Evolutionary conservation across 2,329 filamentous ascomycete species (phyloP), one percentile per base, ranked within the genome.

Genomic region (Claviceps sp.): DNA sequence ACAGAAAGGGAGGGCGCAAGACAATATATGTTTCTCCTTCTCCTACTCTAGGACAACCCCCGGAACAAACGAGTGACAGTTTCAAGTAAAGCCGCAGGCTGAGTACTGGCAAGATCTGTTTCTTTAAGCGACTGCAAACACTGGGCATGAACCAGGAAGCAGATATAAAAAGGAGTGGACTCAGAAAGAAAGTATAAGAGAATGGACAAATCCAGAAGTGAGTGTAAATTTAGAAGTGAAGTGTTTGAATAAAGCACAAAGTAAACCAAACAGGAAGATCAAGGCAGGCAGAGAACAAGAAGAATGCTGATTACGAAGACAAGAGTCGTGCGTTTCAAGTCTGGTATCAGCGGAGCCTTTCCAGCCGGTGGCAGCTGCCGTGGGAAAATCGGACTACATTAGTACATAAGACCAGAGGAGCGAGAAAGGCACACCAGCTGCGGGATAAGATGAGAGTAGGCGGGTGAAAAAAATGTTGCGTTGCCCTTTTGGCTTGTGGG

Each of bases 351-450:
- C 30, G 9, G 26, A 36, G 26, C 22, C 30, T 34, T 8, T 26
- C 20, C 50, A 48, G 41, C 49, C 26, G 49, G 49, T 44, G 36
- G 49, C 42, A 51, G 49, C 43, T 51, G 49, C 43, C 48, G 16
- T 44, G 18, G 18, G 41, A 20, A 24, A 16, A 46, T 36, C 26
- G 26, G 41, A 26, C 24, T 26, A 1, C 24, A 26, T 26, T 18
- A 18, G 18, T 18, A 18, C 18, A 18, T 18, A 18, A 26, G 24
- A 26, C 24, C 24, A 26, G 24, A 26, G 24, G 24, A 26, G 24
- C 5, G 5, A 30, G 7, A 30, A 34, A 34, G 30, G 30, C 30
- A 11, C 30, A 30, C 3, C 9, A 9, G 9, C 30, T 34, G 9
- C 3, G 30, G 30, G 30, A 34, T 34, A 9, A 3, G 30, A 34